Conservation (phyloP, 441 rosid genomes). For the Pelargonium citronellum region DNA sequence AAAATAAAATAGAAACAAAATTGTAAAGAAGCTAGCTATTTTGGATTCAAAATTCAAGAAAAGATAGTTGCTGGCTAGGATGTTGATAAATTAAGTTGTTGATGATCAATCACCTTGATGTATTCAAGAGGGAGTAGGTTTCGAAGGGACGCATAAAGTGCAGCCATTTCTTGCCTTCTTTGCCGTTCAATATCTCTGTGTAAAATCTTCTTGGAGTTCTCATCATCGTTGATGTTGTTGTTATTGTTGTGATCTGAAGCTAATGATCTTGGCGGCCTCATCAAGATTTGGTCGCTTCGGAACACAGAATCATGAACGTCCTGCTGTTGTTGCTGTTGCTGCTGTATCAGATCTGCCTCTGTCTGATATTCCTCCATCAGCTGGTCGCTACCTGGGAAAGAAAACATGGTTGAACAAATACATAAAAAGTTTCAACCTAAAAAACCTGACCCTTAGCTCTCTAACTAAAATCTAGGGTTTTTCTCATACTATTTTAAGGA, state of each 20-base stretch:
- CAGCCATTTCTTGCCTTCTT: slow-evolving; percentile 69
- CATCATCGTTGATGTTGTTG: slow-evolving; percentile 19
- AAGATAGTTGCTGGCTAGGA: no score
- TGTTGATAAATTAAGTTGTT: no score
- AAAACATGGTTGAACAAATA: background rate
- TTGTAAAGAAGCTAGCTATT: no score
- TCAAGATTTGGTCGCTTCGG: background rate
- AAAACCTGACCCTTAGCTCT: background rate
- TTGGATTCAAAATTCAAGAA: background rate
- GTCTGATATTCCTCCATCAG: background rate
- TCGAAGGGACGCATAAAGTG: slow-evolving; percentile 57
- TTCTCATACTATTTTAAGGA: no score
- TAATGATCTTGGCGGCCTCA: background rate
- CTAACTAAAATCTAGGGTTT: background rate
- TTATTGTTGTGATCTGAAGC: background rate
- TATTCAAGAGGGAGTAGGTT: slow-evolving; percentile 63
- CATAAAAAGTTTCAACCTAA: no score
- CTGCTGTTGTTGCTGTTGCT: background rate
- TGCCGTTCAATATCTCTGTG: slow-evolving; percentile 65
- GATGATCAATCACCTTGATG: slow-evolving; percentile 39
- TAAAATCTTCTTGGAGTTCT: slow-evolving; percentile 39
- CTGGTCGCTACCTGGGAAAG: background rate
- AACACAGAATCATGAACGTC: no score
- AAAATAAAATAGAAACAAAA: no score
- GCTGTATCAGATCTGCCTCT: background rate